Conservation (phyloP, 208 protist species). For the Trypanosoma brucei region DNA sequence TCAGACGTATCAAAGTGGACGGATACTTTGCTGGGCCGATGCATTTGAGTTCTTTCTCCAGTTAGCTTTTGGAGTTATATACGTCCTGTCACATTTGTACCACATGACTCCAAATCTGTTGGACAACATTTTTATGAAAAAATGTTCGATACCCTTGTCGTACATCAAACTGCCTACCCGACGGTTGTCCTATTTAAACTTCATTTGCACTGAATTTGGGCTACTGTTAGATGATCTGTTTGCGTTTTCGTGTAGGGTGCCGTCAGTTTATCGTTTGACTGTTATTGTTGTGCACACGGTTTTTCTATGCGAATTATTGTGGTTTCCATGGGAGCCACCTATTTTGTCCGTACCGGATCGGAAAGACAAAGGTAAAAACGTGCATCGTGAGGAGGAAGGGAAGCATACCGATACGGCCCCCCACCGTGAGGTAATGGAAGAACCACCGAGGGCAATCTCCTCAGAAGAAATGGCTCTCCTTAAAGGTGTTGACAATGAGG, state of each 20-base stretch:
- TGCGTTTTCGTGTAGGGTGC: conserved; percentile 75
- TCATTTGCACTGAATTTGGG: conserved; percentile 44
- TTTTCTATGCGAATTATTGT: conserved; percentile 54
- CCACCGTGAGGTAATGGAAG: neutral
- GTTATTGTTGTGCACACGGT: conserved; percentile 54
- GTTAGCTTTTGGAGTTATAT: conserved; percentile 48
- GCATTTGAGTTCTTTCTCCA: conserved; percentile 40
- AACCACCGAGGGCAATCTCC: conserved; percentile 12
- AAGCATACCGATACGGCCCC: conserved; percentile 1
- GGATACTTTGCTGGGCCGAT: conserved; percentile 2
- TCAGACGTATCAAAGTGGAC: conserved; percentile 7
- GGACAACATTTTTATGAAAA: conserved; percentile 69
- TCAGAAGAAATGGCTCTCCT: conserved; percentile 31
- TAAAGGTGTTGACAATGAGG: conserved; percentile 45
- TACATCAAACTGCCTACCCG: conserved; percentile 29
- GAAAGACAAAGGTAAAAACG: conserved; percentile 6
- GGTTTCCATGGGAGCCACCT: conserved; percentile 66
- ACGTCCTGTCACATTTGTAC: conserved; percentile 69
- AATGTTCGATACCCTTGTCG: conserved; percentile 57
- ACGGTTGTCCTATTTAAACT: conserved; percentile 19
- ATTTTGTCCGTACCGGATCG: conserved; percentile 13
- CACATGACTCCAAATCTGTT: conserved; percentile 72
- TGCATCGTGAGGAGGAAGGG: conserved; percentile 1
- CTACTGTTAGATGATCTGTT: conserved; percentile 80
- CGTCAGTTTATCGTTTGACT: conserved; percentile 48